A percentile compares a stretch with the other conserved stretches of the same genome.
These are phyloP conservation scores for Starmerella scarabaei DNA, from an alignment of 805 yeast species.

Conservation along the genomic window DNA sequence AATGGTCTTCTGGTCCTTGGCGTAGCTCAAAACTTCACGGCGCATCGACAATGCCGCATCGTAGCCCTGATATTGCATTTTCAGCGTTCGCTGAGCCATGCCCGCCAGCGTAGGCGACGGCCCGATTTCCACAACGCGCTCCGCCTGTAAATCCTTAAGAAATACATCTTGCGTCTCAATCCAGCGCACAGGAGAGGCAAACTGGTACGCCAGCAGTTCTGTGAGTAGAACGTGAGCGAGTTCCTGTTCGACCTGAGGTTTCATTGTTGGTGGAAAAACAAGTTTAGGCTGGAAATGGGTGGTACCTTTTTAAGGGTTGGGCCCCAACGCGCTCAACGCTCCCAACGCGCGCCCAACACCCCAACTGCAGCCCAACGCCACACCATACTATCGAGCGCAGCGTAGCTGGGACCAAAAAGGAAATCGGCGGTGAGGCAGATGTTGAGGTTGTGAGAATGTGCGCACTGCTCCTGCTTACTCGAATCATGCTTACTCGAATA, in stretches of 20 bases:
- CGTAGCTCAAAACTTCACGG: slow-evolving; percentile 89
- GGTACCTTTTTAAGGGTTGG: background rate
- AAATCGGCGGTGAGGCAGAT: too few relatives aligned
- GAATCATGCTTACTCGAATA: too few relatives aligned
- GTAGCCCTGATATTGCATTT: slow-evolving; percentile 90
- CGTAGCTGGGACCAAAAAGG: too few relatives aligned
- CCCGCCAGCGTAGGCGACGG: slow-evolving; percentile 98
- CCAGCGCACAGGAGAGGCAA: slow-evolving; percentile 99
- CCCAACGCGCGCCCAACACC: background rate
- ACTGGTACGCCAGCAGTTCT: slow-evolving; percentile 94
- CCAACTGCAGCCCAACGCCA: background rate
- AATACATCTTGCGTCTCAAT: slow-evolving; percentile 98
- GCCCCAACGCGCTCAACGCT: background rate
- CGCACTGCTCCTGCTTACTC: too few relatives aligned
- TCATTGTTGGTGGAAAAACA: slow-evolving; percentile 40
- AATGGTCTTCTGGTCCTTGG: slow-evolving; percentile 91
- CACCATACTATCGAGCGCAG: too few relatives aligned
- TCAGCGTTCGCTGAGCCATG: slow-evolving; percentile 94
- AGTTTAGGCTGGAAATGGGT: too few relatives aligned
- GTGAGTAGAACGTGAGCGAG: slow-evolving; percentile 88
- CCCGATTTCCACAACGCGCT: slow-evolving; percentile 95
- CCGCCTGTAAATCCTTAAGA: slow-evolving; percentile 85
- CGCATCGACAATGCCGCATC: slow-evolving; percentile 90
- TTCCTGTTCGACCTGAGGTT: slow-evolving; percentile 95
- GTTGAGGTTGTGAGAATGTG: too few relatives aligned